Base-by-base conservation (phyloP, 163 green algal species). In the Smithsoniella earleae region DNA sequence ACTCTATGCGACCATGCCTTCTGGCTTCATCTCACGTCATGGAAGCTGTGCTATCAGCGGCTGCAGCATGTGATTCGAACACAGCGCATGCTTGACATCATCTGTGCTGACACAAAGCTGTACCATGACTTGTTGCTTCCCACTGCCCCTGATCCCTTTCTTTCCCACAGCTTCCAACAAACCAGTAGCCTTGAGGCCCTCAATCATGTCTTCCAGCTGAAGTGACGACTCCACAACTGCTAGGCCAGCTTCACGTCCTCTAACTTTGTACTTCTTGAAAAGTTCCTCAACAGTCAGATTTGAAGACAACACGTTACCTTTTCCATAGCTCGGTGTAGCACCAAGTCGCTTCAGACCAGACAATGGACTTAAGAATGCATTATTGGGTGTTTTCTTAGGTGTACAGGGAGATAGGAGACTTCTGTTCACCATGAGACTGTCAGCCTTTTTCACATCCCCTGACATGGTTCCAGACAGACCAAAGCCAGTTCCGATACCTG, bases 11-110 rank as follows among this genome's bases (percentile, higher is more conserved):
- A n/a, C n/a, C n/a, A n/a, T n/a, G n/a, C n/a, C n/a, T n/a, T n/a
- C n/a, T n/a, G n/a, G n/a, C n/a, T 8, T 38, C n/a, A 16, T 4
- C 20, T 37, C 16, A n/a, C n/a, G n/a, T 69, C 25, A 69, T 13
- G 58, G 58, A 8, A 69, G 25, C 58, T 69, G 58, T 28, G n/a
- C 10, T 16, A 69, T 31, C 58, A 69, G 58, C 25, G 58, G 58
- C 58, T 43, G 10, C 58, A 69, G 58, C 58, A 69, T 37, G 27
- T 13, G 58, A 36, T 34, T 69, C 18, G 18, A 8, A 5, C 27
- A 30, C n/a, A 69, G 58, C 6, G 58, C 58, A 36, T 69, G 58
- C 58, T 69, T 69, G 30, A 69, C 58, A 43, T 69, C 58, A 43
- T 69, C 58, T 1, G 58, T 69, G 58, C 58, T 34, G 6, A 69